phyloP scores from a whole-genome alignment of 164 flowering plant genomes.

The Piper betle region DNA sequence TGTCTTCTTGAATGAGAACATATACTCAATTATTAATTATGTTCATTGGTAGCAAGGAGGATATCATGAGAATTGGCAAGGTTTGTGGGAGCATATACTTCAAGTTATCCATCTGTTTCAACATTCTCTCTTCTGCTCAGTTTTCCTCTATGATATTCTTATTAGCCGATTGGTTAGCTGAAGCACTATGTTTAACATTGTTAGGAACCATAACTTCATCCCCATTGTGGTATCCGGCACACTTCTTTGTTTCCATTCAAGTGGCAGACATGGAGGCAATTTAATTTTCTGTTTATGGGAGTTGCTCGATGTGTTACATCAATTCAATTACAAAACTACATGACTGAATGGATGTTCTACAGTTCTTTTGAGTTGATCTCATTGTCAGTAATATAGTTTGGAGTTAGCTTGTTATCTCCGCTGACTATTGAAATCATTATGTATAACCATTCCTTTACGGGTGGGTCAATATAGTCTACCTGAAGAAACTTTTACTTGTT shows the following conservation, averaged over 20 bases:
- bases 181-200: not conserved
- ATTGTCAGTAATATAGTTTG: not conserved
- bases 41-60: not conserved
- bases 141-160: not conserved
- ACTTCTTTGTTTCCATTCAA: not conserved
- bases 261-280: conserved; percentile 3
- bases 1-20: not conserved
- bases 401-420: not conserved
- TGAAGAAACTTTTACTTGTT: not conserved
- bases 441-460: not conserved
- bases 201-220: not conserved
- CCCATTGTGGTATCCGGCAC: not conserved
- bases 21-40: not conserved
- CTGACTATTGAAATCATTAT: not conserved
- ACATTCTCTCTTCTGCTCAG: not conserved
- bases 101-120: not conserved
- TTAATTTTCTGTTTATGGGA: not conserved
- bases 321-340: conserved; percentile 1
- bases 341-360: not conserved
- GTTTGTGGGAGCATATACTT: not conserved
- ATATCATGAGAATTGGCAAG: not conserved
- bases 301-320: not conserved
- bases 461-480: not conserved
- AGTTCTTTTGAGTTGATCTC: not conserved
- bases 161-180: not conserved